phyloP scores from a whole-genome alignment of 257 asterid species.

The Dorcoceras hygrometricum region DNA sequence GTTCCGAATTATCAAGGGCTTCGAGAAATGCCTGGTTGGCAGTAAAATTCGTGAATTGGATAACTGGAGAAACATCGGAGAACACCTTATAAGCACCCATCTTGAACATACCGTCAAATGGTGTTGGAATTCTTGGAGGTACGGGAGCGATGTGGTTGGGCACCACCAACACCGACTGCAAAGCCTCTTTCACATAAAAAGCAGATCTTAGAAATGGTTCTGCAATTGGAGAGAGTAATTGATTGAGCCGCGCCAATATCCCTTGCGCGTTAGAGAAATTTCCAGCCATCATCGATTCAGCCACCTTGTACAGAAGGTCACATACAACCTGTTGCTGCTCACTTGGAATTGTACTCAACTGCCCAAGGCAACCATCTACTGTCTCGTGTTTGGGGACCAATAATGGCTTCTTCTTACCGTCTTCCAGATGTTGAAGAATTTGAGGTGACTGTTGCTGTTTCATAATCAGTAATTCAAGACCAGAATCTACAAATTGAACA shows the following conservation, averaged over 20 bases:
- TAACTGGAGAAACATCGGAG: conserved; percentile 47
- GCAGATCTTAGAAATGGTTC: conserved; percentile 49
- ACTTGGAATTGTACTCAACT: neutral
- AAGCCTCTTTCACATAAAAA: conserved; percentile 45
- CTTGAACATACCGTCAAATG: conserved; percentile 43
- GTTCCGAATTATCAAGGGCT: conserved; percentile 34
- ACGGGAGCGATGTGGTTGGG: conserved; percentile 24
- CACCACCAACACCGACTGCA: conserved; percentile 32
- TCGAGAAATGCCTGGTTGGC: conserved; percentile 52
- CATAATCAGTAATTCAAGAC: neutral
- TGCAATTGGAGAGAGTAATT: conserved; percentile 38
- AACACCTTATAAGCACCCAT: conserved; percentile 50
- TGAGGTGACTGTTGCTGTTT: conserved; percentile 10
- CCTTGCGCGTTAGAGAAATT: conserved; percentile 47
- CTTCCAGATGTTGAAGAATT: conserved; percentile 9
- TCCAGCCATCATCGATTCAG: conserved; percentile 43
- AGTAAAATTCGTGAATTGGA: conserved; percentile 47
- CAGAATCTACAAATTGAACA: conserved; percentile 14
- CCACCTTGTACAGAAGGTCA: conserved; percentile 44
- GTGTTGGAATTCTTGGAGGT: conserved; percentile 30
- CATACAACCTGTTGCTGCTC: conserved; percentile 34
- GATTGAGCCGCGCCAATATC: conserved; percentile 73
- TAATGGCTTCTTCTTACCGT: conserved; percentile 2
- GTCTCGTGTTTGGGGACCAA: conserved; percentile 13
- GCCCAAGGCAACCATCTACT: neutral